Evolutionary conservation across 1,284 basidiomycete species (phyloP), one percentile per base, ranked within the genome.

Genomic region (Tetrapyrgos nigripes): DNA sequence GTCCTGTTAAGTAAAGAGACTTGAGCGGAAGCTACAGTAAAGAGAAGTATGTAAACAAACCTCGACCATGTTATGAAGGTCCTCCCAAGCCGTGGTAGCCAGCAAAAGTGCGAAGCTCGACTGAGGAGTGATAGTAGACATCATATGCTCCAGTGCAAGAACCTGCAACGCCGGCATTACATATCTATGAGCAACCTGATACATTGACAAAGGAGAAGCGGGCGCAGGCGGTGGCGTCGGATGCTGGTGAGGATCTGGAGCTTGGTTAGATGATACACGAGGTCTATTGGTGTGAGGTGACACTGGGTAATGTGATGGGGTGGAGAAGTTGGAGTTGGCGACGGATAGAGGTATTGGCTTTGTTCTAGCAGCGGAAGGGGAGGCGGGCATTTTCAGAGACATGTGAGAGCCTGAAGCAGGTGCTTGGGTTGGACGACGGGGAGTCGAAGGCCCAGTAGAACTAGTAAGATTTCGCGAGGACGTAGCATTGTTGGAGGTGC

Each of bases 121-220:
- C 59, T 83, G 79, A 4, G 89, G 88, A 6, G 87, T 90, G 43
- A 96, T 83, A 2, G 86, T 88, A 4, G 82, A 79, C 75, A 94
- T 81, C 65, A 94, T 86, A 68, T 93, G 91, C 52, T 90, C 86
- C 55, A 91, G 74, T 2, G 92, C 89, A 8, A 94, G 79, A 11
- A 79, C 69, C 33, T 86, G 85, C 23, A 95, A 80, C 9, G 79
- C 82, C 21, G 84, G 83, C 75, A 94, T 85, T 9, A 79, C 77
- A 71, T 94, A 95, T 37, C 92, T 81, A 75, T 94, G 92, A 10
- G 92, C 90, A 14, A 94, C 80, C 66, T 90, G 86, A 75, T 93
- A 96, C 65, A 94, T 84, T 0, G 89, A 85, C 31, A 96, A 75
- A 1, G 92, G 90, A 27, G 88, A 89, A 19, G 89, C 89, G 21